Percentiles rank a stretch among this genome's conserved stretches.
Evolutionary conservation across 495 filamentous ascomycete species (phyloP).

Genomic region (Evansstolkia leycettana): DNA sequence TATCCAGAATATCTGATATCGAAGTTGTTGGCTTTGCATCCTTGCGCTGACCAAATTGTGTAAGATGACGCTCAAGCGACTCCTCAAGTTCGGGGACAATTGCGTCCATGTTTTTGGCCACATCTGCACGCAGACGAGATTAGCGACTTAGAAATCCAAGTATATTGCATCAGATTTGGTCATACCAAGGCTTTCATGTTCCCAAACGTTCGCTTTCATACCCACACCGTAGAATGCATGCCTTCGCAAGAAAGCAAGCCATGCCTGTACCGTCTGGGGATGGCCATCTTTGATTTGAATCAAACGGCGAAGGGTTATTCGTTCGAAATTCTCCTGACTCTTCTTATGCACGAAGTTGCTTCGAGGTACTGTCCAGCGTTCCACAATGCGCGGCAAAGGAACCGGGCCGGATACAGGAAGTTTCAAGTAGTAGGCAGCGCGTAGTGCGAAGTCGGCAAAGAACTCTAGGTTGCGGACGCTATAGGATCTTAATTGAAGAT

Average conservation of each 20-base stretch:
- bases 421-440: constrained; percentile 86
- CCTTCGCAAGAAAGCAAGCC: constrained; percentile 84
- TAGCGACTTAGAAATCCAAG: not conserved
- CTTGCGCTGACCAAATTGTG: constrained; percentile 48
- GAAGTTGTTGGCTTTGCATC: constrained; percentile 13
- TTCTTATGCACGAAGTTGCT: constrained; percentile 93
- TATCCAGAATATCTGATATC: constrained; percentile 20
- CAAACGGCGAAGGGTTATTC: constrained; percentile 71
- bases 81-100: constrained; percentile 44
- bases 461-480: constrained; percentile 83
- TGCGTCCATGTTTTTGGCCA: constrained; percentile 53
- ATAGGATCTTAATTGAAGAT: constrained; percentile 89
- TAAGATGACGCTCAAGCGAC: constrained; percentile 48
- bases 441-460: constrained; percentile 88
- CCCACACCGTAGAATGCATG: constrained; percentile 88
- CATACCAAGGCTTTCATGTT: constrained; percentile 61
- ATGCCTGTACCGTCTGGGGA: constrained; percentile 74
- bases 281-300: constrained; percentile 93
- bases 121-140: constrained; percentile 33
- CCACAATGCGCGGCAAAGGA: constrained; percentile 72
- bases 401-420: constrained; percentile 80
- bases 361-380: constrained; percentile 90
- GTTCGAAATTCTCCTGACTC: constrained; percentile 93
- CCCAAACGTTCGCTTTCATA: constrained; percentile 98
- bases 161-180: not conserved